Evolutionary conservation across 495 filamentous ascomycete species (phyloP).

Genomic region (Xylaria castorea): DNA sequence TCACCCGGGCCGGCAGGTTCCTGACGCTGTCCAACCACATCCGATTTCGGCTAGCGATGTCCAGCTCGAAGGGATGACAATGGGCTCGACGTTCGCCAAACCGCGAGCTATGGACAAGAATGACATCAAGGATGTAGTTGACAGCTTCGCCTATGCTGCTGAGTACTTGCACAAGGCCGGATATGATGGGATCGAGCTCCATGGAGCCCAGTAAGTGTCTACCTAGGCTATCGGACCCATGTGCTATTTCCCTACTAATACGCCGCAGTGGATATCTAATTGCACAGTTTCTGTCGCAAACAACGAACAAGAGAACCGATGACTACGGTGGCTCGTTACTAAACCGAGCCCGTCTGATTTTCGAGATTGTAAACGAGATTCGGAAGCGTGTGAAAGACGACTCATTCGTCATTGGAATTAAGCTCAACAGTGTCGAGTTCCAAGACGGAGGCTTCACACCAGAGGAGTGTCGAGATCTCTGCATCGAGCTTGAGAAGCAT

Average conservation of each 20-base stretch:
- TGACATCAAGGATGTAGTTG: conserved; percentile 58
- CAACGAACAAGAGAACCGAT: conserved; percentile 67
- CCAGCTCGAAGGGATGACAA: conserved; percentile 49
- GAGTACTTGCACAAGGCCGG: conserved; percentile 64
- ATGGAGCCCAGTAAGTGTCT: conserved; percentile 53
- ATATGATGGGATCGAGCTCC: conserved; percentile 65
- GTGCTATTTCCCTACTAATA: not conserved
- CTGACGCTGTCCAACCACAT: conserved; percentile 55
- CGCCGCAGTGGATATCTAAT: conserved; percentile 63
- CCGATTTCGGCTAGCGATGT: conserved; percentile 66
- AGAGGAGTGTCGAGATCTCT: conserved; percentile 62
- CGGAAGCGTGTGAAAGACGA: conserved; percentile 49
- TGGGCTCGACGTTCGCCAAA: conserved; percentile 33
- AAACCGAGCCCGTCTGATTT: conserved; percentile 64
- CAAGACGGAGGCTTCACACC: conserved; percentile 62
- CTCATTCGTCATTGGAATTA: conserved; percentile 66
- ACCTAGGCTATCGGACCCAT: not conserved
- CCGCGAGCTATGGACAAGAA: conserved; percentile 50
- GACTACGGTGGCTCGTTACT: conserved; percentile 64
- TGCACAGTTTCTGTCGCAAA: conserved; percentile 67
- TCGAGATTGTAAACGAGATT: conserved; percentile 59
- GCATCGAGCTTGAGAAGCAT: conserved; percentile 59
- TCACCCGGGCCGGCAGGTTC: conserved; percentile 68
- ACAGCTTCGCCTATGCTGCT: conserved; percentile 62
- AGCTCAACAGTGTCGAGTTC: conserved; percentile 74